Base-by-base conservation (phyloP, 2,329 filamentous ascomycete genomes). In the Stylonectria norvegica region DNA sequence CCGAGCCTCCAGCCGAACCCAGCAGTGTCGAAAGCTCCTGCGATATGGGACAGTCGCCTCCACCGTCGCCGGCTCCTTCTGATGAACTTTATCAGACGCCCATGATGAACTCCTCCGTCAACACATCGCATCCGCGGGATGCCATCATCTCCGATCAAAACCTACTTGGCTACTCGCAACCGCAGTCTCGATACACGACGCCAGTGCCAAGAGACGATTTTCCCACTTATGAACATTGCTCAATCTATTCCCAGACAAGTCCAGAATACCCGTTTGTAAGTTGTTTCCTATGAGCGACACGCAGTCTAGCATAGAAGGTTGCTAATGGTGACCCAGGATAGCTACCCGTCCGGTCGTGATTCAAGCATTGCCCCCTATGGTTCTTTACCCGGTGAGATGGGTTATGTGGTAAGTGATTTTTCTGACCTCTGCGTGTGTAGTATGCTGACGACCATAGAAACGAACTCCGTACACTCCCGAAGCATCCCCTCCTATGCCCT, bases 61-160 rank as follows among this genome's bases (percentile, higher is more conserved):
- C 70, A 23, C 68, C 66, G 30, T 75, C 74, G 16, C 73, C 75
- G 42, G 66, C 69, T 38, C 67, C 67, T 15, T 70, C 68, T 34
- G 44, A 43, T 36, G 49, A 49, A n/a, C n/a, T n/a, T n/a, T n/a
- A n/a, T n/a, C n/a, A n/a, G n/a, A n/a, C n/a, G n/a, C 15, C 33
- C 17, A 29, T 49, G 16, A 54, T 54, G 52, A 49, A 43, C 17
- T 28, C 37, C 19, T 34, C 43, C 6, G 15, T 17, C 10, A 36
- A 33, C 16, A 45, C 43, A 25, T 53, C 52, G 23, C 39, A 54
- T 16, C 31, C 40, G 12, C 43, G 36, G 33, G 36, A 41, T 17
- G 36, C 30, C 11, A 38, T 48, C 28, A 39, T 34, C 30, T 31
- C 40, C 14, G 40, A 42, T 28, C 37, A 47, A 16, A 38, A 38